phyloP scores from a whole-genome alignment of 1,139 yeast genomes.

The Citeromyces siamensis region DNA sequence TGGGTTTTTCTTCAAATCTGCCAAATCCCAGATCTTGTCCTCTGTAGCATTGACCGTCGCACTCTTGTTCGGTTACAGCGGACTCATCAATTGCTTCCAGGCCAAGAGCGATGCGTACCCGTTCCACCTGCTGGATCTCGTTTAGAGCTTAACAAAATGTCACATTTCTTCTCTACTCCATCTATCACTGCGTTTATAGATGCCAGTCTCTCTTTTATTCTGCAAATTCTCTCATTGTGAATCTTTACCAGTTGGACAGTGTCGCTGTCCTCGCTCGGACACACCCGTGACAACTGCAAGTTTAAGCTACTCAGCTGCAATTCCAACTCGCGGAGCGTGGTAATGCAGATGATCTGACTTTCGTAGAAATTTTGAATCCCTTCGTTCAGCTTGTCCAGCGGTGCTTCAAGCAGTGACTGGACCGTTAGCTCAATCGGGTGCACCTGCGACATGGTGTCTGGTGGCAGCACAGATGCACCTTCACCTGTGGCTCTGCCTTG shows the following conservation, averaged over 20 bases:
- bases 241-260: conserved; percentile 11
- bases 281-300: neutral
- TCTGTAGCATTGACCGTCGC: conserved; percentile 25
- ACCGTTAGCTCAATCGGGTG: conserved; percentile 48
- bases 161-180: conserved; percentile 22
- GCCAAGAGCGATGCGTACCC: conserved; percentile 57
- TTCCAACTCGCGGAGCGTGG: neutral
- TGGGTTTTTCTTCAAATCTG: conserved; percentile 30
- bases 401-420: conserved; percentile 38
- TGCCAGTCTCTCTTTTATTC: conserved; percentile 23
- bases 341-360: conserved; percentile 39
- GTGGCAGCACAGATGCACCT: too few species aligned
- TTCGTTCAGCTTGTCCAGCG: conserved; percentile 37
- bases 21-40: conserved; percentile 30
- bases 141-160: conserved; percentile 8
- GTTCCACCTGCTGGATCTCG: conserved; percentile 18
- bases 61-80: conserved; percentile 39
- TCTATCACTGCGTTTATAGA: conserved; percentile 21
- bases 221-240: conserved; percentile 22
- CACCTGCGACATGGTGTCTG: too few species aligned
- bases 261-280: conserved; percentile 11
- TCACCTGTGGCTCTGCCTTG: too few species aligned
- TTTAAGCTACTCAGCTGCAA: neutral
- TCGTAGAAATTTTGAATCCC: conserved; percentile 41
- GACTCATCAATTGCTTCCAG: conserved; percentile 40